Conservation (phyloP, 2,329 filamentous ascomycete species). For the Colletotrichum sp. region DNA sequence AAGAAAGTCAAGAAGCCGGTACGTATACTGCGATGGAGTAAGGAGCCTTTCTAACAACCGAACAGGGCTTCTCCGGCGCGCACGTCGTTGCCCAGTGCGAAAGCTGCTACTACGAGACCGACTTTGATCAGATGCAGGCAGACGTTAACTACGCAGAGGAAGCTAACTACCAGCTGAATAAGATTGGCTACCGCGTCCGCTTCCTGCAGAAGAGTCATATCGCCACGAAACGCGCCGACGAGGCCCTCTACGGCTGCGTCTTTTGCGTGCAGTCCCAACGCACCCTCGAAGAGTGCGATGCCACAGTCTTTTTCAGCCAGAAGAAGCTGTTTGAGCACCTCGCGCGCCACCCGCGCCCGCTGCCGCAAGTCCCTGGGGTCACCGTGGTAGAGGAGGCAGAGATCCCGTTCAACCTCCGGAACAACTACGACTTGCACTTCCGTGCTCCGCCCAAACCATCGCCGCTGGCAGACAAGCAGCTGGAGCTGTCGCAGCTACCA, state of each 20-base stretch:
- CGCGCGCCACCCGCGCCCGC: conserved; percentile 56
- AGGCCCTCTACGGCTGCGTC: conserved; percentile 58
- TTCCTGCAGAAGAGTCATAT: conserved; percentile 63
- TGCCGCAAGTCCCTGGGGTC: conserved; percentile 54
- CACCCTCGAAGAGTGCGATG: conserved; percentile 59
- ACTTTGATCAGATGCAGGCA: conserved; percentile 56
- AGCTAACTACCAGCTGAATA: conserved; percentile 51
- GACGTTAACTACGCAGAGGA: conserved; percentile 55
- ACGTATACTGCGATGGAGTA: conserved; percentile 18
- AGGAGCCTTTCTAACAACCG: not conserved
- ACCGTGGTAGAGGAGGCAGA: conserved; percentile 50
- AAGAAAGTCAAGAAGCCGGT: conserved; percentile 57
- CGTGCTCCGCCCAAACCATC: conserved; percentile 43
- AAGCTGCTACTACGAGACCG: conserved; percentile 58
- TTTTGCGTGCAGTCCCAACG: conserved; percentile 57
- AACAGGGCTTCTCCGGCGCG: conserved; percentile 46
- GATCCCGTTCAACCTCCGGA: conserved; percentile 42
- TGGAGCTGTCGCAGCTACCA: conserved; percentile 46
- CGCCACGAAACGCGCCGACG: conserved; percentile 52
- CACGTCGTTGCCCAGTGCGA: conserved; percentile 56
- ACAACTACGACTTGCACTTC: conserved; percentile 62
- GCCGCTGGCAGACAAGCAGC: conserved; percentile 44
- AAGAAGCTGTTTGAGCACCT: conserved; percentile 59
- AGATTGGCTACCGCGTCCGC: conserved; percentile 56
- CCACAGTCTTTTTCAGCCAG: conserved; percentile 61